A percentile compares a stretch with the other conserved stretches of the same genome.
phyloP scores from a whole-genome alignment of 164 flowering plant genomes.

The Stephania cephalantha region DNA sequence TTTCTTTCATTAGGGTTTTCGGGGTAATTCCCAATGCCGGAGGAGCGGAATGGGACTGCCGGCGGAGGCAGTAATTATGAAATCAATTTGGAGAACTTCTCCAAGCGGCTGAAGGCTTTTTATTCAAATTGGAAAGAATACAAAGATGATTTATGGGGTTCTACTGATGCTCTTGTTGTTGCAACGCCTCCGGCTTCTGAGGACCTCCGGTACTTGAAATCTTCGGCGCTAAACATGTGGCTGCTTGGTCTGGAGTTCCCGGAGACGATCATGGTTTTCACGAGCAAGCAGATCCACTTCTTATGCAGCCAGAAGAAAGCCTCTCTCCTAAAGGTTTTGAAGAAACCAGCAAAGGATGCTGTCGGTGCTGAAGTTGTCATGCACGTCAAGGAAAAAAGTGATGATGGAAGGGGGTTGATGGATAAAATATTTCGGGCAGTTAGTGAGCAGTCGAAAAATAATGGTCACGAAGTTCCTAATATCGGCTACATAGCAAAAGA shows the following conservation, averaged over 20 bases:
- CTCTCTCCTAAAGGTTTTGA: constrained; percentile 48
- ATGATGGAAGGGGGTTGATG: constrained; percentile 53
- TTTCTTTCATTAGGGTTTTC: too few species aligned
- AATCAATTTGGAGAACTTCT: constrained; percentile 40
- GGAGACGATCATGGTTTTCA: constrained; percentile 76
- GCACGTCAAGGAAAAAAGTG: constrained; percentile 64
- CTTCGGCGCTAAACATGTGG: constrained; percentile 74
- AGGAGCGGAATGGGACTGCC: constrained; percentile 26
- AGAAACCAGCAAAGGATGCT: constrained; percentile 41
- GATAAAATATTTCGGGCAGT: constrained; percentile 36
- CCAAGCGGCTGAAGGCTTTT: constrained; percentile 38
- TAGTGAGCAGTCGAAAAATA: constrained; percentile 24
- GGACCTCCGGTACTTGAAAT: constrained; percentile 67
- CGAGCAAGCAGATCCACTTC: constrained; percentile 56
- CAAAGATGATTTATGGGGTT: constrained; percentile 48
- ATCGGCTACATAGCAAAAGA: constrained; percentile 67
- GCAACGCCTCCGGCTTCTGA: constrained; percentile 77
- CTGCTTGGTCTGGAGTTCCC: constrained; percentile 82
- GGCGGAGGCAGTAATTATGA: constrained; percentile 24
- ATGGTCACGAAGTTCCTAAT: constrained; percentile 24
- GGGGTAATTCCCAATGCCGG: constrained; percentile 25
- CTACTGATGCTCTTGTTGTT: constrained; percentile 41
- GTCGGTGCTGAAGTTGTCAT: constrained; percentile 48
- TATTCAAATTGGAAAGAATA: constrained; percentile 57
- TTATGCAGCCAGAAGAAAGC: constrained; percentile 74